A percentile compares a stretch with the other conserved stretches of the same genome.
phyloP scores from a whole-genome alignment of 768 basidiomycete species.

The Tylopilus intermedius region DNA sequence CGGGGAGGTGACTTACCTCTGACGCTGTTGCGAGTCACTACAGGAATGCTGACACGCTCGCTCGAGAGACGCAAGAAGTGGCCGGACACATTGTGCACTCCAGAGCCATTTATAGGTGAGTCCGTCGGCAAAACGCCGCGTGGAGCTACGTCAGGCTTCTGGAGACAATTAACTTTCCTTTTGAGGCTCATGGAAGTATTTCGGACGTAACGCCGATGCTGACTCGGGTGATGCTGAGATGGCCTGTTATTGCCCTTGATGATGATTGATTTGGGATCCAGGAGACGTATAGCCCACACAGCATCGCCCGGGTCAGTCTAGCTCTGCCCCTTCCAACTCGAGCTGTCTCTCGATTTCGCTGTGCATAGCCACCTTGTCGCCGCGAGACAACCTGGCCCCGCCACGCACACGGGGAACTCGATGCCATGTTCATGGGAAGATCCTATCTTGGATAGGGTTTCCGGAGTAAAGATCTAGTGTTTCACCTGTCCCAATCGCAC shows the following conservation, averaged over 20 bases:
- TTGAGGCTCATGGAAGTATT: not conserved
- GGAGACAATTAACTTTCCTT: not conserved
- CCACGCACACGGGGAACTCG: not conserved
- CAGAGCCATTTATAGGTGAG: slow-evolving; percentile 3
- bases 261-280: not conserved
- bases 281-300: not conserved
- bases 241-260: not conserved
- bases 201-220: not conserved
- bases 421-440: not conserved
- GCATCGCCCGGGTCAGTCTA: not conserved
- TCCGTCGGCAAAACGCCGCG: not conserved
- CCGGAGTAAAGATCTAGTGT: not conserved
- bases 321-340: not conserved
- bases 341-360: not conserved
- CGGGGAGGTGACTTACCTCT: not conserved
- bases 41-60: not conserved
- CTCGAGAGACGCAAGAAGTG: not conserved
- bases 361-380: not conserved
- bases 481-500: not conserved
- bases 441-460: not conserved
- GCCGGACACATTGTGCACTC: not conserved
- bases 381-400: not conserved
- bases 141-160: not conserved
- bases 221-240: no score
- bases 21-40: not conserved